Conservation (phyloP, 1,284 basidiomycete genomes). For the Ustilago esculenta region DNA sequence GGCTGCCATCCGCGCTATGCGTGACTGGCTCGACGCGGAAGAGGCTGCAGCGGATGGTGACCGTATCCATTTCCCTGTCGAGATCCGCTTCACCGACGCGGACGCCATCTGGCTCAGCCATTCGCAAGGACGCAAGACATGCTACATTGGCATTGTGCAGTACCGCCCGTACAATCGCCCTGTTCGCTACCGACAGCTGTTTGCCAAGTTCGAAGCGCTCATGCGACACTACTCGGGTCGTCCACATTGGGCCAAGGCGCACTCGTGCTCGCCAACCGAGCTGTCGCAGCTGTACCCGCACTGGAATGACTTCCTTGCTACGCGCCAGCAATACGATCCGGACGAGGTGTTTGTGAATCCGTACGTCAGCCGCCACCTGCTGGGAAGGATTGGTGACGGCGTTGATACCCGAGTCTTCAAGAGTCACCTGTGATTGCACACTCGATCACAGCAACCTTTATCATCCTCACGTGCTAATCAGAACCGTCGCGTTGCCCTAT, state of each 20-base stretch:
- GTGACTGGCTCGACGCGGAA: constrained; percentile 75
- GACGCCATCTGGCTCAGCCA: constrained; percentile 97
- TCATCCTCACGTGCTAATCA: too few relatives aligned
- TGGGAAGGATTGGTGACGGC: constrained; percentile 67
- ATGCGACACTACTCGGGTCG: constrained; percentile 79
- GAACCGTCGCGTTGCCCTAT: too few relatives aligned
- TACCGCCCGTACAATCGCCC: constrained; percentile 91
- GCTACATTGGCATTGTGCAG: constrained; percentile 95
- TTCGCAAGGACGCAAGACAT: constrained; percentile 79
- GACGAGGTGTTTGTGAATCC: constrained; percentile 76
- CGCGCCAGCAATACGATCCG: constrained; percentile 81
- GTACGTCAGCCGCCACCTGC: constrained; percentile 71
- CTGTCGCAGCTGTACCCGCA: constrained; percentile 81
- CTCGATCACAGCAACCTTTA: neutral
- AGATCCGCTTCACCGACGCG: constrained; percentile 85
- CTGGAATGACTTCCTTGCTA: constrained; percentile 80
- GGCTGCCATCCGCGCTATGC: constrained; percentile 78
- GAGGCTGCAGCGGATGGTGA: constrained; percentile 78
- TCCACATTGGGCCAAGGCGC: constrained; percentile 98
- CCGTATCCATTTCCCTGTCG: constrained; percentile 89
- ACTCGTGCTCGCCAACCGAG: constrained; percentile 76
- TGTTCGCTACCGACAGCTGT: constrained; percentile 85
- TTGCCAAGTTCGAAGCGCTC: constrained; percentile 81
- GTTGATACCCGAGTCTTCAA: constrained; percentile 50
- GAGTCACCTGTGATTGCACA: constrained; percentile 20